Evolutionary conservation across 2,329 filamentous ascomycete species (phyloP), one percentile per base, ranked within the genome.

Genomic region (Whalleya microplaca): DNA sequence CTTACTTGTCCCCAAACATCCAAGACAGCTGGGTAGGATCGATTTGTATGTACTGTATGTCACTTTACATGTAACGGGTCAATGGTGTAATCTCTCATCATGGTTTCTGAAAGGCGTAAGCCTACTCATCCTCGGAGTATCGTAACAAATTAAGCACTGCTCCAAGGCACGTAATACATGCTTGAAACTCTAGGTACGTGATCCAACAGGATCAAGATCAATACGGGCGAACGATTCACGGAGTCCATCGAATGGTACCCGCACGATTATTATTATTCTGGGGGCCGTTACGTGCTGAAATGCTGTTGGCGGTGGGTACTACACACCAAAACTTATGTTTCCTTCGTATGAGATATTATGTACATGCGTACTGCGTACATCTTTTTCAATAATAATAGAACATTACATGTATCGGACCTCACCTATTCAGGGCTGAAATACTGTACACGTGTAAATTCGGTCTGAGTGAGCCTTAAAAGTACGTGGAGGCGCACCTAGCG

Each of bases 121-220:
- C 58, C 27, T 55, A 37, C 32, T 37, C 32, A 37, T 37, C 45
- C 55, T 57, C 54, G 52, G 55, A 58, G 57, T 58, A 63, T 58
- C 46, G 52, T 53, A 58, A 62, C 45, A 52, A 42, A 47, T 45
- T 29, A 45, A 45, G 42, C 45, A 45, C 52, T 55, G 51, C 54
- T 50, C 51, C 56, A 60, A 52, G 57, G 45, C 45, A 50, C 48
- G 48, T 41, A 56, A 48, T 21, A 37, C 41, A 41, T 53, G 48
- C 57, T 44, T n/a, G 21, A 56, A 32, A 53, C 51, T 48, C 20
- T 27, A 55, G 47, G 50, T 56, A 58, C 45, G 8, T 47, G 42
- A 63, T 63, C 60, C 60, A 48, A 46, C 53, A 56, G 60, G 60
- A 63, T 63, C 53, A 56, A 57, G 60, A 63, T 63, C 60, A 55